Base-by-base conservation (phyloP, 2,329 filamentous ascomycete species). In the Penicillium sclerotigenum region DNA sequence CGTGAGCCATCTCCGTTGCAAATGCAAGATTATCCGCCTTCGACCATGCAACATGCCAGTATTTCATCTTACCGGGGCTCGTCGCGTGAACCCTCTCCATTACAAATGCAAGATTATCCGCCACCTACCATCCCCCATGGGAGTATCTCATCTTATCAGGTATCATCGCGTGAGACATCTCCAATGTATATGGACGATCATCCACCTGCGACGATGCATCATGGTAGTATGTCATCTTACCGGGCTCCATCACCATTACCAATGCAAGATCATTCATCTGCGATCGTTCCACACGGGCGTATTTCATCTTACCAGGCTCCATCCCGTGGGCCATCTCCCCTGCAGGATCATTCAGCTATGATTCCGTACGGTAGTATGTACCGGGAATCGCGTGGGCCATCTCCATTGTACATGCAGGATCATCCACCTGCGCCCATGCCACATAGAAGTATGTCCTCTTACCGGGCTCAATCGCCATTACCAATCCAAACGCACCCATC, bases 331-430 rank as follows among this genome's bases (percentile, higher is more conserved):
- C 38, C 41, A 36, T 56, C 48, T 24, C 54, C 54, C 3, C 34
- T 42, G n/a, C 53, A 53, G 14, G 40, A 55, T 10, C 34, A 51
- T 38, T 36, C 47, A 11, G 47, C 52, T 2, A 50, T 49, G 5
- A 37, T 52, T 31, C 26, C 43, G 16, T 47, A 56, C 37, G 56
- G 55, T 29, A 37, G 50, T n/a, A 48, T 54, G 49, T 36, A 51
- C 40, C 40, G 16, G 20, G 24, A 63, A 16, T 65, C 67, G 26
- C 59, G 62, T 37, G 63, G 61, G 41, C 61, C 68, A 8, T 66
- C 66, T 37, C 67, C 67, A 5, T 64, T 64, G 52, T 68, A 55
- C 67, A 75, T 77, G 10, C 68, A 79, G 38, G 75, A 56, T 6
- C 41, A 34, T 16, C 18, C 47, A 40, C 41, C 47, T 28, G 47